phyloP scores from a whole-genome alignment of 306 rosid species.

The Myrica gale region DNA sequence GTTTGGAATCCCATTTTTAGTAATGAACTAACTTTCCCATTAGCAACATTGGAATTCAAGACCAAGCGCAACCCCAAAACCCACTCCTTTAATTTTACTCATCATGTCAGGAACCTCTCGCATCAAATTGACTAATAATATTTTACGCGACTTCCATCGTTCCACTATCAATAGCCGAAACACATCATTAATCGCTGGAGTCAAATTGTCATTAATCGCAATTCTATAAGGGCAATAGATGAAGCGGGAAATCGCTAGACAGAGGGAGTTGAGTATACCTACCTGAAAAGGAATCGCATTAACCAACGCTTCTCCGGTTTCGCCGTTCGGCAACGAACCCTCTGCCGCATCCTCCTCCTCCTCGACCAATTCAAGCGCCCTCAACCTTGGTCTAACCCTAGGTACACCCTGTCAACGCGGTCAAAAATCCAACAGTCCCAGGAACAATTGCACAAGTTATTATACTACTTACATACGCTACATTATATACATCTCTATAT shows the following conservation, averaged over 20 bases:
- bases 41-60: not conserved
- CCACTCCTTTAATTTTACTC: not conserved
- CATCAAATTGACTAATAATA: not conserved
- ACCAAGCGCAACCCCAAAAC: not conserved
- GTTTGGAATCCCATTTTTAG: not conserved
- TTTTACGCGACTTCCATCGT: not conserved
- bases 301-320: constrained; percentile 30
- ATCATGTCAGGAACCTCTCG: not conserved
- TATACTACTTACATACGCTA: not conserved
- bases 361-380: constrained; percentile 23
- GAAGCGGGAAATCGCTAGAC: not conserved
- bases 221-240: not conserved
- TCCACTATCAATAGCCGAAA: not conserved
- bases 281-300: constrained; percentile 42
- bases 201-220: not conserved
- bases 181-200: not conserved
- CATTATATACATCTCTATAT: no score
- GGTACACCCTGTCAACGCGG: constrained; percentile 1
- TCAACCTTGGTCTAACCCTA: not conserved
- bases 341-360: not conserved
- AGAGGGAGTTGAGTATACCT: no score
- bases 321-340: constrained; percentile 21
- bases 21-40: not conserved
- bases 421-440: constrained; percentile 1
- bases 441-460: not conserved